Evolutionary conservation across 371 early-diverging fungal genomes (phyloP).

Genomic region (Parasitella parasitica): DNA sequence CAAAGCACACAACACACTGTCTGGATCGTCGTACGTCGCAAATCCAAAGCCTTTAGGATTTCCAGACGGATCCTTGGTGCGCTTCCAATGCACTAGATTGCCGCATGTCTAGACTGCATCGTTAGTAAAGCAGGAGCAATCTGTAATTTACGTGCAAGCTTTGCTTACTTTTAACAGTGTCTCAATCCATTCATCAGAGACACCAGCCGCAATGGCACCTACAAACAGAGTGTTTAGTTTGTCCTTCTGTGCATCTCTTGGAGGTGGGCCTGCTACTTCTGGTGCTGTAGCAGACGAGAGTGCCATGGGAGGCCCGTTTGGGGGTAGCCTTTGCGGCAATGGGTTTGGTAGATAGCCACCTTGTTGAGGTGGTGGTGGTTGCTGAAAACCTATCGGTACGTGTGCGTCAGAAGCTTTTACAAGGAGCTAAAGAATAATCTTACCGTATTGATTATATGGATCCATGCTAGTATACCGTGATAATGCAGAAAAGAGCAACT

Average conservation of each 20-base stretch:
- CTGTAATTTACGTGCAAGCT: no score
- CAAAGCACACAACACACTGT: conserved; percentile 66
- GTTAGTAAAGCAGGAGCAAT: background rate
- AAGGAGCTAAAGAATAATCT: background rate
- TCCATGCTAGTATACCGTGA: conserved; percentile 9
- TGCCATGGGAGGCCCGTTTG: background rate
- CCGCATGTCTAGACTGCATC: conserved; percentile 36
- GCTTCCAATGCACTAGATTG: conserved; percentile 68
- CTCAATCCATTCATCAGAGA: conserved; percentile 72
- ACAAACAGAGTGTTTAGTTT: conserved; percentile 76
- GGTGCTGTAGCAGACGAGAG: background rate
- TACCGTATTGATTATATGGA: conserved; percentile 33
- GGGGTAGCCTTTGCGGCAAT: background rate
- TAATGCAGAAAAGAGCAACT: no score
- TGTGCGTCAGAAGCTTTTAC: background rate
- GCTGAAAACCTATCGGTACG: conserved; percentile 8
- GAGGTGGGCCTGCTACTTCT: background rate
- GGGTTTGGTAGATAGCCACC: conserved; percentile 1
- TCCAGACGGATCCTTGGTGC: conserved; percentile 66
- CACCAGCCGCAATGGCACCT: conserved; percentile 72
- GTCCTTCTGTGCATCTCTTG: conserved; percentile 28
- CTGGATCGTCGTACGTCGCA: conserved; percentile 74
- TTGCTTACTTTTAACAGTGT: conserved; percentile 60
- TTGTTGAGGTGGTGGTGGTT: conserved; percentile 5
- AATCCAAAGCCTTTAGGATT: conserved; percentile 82